Evolutionary conservation across 257 asterid genomes (phyloP), one percentile per base, ranked within the genome.

Genomic region (Lycium barbarum): DNA sequence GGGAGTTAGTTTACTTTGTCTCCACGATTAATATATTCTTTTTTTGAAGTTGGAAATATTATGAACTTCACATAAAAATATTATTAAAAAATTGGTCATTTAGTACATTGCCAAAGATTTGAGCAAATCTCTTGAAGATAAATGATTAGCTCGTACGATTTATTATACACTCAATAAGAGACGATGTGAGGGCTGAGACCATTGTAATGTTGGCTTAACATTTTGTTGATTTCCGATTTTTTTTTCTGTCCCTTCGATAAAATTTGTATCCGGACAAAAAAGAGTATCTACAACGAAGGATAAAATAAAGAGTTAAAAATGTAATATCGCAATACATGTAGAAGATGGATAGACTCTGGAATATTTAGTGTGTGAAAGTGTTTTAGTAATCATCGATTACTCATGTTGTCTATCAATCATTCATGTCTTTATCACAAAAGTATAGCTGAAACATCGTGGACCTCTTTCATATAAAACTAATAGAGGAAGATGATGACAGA

Each of bases 401-500:
- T 70, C 38, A 40, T 70, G 14, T 9, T 4, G 54, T 70, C 8
- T 40, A 70, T 40, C 54, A 70, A 70, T 70, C 54, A 11, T 40
- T 8, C 4, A 5, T 70, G 15, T 15, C 79, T 35, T 38, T 70
- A 54, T 40, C 33, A 70, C 22, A 70, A 40, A 38, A 40, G 26
- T 8, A 14, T 70, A 70, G 54, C 8, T 70, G 79, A 70, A 8
- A 40, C 15, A 40, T 7, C 33, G 40, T 17, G 79, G 33, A 36
- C 54, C 79, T 38, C 33, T 70, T 70, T 70, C 20, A 70, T 47
- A 0, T 70, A 26, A 26, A 26, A 26, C 33, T 26, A 17, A 70
- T 70, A 15, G 35, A 70, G 40, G 79, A 70, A 40, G 35, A 70
- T 9, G 79, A 40, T 70, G 35, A 40, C 40, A 70, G 79, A 70